Evolutionary conservation across 768 basidiomycete genomes (phyloP).

Genomic region (Coprinellus aureogranulatus): DNA sequence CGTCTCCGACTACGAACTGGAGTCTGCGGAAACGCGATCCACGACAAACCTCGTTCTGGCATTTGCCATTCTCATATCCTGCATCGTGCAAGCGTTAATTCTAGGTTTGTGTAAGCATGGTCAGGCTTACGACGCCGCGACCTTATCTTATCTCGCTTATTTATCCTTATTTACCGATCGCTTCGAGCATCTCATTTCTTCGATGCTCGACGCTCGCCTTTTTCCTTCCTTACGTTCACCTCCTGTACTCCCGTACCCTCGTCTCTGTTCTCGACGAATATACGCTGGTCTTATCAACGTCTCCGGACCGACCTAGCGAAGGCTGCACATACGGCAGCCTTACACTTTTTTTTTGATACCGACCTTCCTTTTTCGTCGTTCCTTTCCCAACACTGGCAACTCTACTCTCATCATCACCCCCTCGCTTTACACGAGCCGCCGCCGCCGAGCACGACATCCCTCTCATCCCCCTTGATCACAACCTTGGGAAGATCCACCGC

Average conservation of each 20-base stretch:
- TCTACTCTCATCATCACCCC: neutral
- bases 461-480: neutral
- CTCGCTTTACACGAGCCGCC: neutral
- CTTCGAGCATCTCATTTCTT: too few relatives aligned
- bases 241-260: neutral
- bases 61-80: slow-evolving; percentile 24
- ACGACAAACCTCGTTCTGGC: slow-evolving; percentile 14
- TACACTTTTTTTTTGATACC: slow-evolving; percentile 1
- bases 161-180: too few relatives aligned
- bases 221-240: neutral
- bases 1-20: neutral
- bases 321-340: too few relatives aligned
- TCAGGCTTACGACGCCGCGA: too few relatives aligned
- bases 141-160: too few relatives aligned
- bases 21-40: slow-evolving; percentile 2
- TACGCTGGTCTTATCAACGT: too few relatives aligned
- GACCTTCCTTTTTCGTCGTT: neutral
- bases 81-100: slow-evolving; percentile 19
- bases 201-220: neutral
- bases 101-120: slow-evolving; percentile 6
- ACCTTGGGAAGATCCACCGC: neutral
- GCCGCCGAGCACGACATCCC: neutral
- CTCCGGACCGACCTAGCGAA: too few relatives aligned
- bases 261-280: neutral
- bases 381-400: neutral